These are phyloP conservation scores for Capsicum chinense DNA, from an alignment of 257 asterid genomes.

Conservation along the genomic window DNA sequence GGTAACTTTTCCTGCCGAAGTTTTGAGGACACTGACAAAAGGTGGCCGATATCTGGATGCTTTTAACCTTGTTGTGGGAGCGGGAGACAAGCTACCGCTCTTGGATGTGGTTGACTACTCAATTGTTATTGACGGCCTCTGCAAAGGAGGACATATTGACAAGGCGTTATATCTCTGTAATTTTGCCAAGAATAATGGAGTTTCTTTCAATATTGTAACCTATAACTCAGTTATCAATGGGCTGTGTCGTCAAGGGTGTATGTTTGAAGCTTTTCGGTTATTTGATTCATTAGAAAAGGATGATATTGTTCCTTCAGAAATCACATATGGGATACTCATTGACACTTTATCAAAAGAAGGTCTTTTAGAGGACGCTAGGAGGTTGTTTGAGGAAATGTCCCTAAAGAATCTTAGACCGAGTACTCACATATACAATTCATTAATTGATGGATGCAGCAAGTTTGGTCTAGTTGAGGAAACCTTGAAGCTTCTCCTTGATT, in stretches of 20 bases:
- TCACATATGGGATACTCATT: slow-evolving; percentile 80
- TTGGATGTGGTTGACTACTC: slow-evolving; percentile 61
- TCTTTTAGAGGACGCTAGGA: slow-evolving; percentile 61
- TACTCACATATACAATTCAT: slow-evolving; percentile 68
- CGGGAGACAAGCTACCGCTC: slow-evolving; percentile 51
- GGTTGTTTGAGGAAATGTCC: slow-evolving; percentile 70
- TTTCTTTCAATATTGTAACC: slow-evolving; percentile 57
- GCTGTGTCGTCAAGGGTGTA: slow-evolving; percentile 76
- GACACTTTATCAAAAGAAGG: slow-evolving; percentile 77
- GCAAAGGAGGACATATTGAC: slow-evolving; percentile 60
- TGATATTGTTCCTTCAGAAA: slow-evolving; percentile 62
- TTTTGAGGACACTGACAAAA: slow-evolving; percentile 52
- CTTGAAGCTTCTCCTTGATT: slow-evolving; percentile 57
- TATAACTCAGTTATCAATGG: slow-evolving; percentile 77
- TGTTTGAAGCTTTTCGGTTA: slow-evolving; percentile 84
- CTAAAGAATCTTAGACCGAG: slow-evolving; percentile 53
- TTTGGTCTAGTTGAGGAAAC: slow-evolving; percentile 64
- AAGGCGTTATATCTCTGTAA: slow-evolving; percentile 71
- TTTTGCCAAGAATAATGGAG: slow-evolving; percentile 54
- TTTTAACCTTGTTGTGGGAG: slow-evolving; percentile 63
- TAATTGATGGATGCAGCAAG: slow-evolving; percentile 80
- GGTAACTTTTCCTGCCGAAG: slow-evolving; percentile 46
- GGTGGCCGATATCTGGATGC: slow-evolving; percentile 64
- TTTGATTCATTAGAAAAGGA: slow-evolving; percentile 71
- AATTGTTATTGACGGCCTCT: slow-evolving; percentile 62